Conservation (phyloP, 345 rosid genomes). For the Aethionema arabicum region DNA sequence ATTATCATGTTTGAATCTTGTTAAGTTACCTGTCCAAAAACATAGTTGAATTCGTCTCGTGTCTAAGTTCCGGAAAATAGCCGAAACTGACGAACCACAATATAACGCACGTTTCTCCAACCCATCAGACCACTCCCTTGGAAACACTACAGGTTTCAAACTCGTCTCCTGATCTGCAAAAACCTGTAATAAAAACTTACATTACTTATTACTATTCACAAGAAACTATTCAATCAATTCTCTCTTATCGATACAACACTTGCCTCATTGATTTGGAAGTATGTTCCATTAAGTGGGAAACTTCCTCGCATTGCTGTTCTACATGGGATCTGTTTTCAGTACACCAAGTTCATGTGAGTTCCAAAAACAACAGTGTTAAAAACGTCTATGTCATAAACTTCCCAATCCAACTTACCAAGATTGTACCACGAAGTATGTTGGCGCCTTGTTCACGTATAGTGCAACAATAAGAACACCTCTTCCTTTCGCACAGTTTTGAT, state of each 20-base stretch:
- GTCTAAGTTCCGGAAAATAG: constrained; percentile 39
- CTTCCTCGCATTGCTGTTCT: constrained; percentile 51
- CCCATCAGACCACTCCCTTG: constrained; percentile 38
- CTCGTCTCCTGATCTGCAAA: constrained; percentile 73
- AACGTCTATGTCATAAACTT: neutral
- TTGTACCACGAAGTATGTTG: constrained; percentile 49
- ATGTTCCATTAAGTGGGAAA: constrained; percentile 81
- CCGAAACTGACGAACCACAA: constrained; percentile 46
- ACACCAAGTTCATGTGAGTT: neutral
- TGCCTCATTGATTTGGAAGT: constrained; percentile 78
- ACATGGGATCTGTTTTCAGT: constrained; percentile 59
- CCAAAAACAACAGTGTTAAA: neutral
- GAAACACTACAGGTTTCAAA: constrained; percentile 38
- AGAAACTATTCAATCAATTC: neutral
- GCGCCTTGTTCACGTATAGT: constrained; percentile 27
- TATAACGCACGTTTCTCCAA: constrained; percentile 41
- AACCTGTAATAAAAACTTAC: constrained; percentile 40
- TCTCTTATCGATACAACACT: neutral
- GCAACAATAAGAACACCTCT: constrained; percentile 45
- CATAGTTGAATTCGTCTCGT: constrained; percentile 22
- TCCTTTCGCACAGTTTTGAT: constrained; percentile 31
- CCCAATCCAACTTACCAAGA: constrained; percentile 44
- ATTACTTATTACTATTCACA: neutral
- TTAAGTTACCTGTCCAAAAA: constrained; percentile 54
- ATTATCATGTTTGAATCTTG: neutral